Evolutionary conservation across 1,139 yeast species (phyloP), one percentile per base, ranked within the genome.

Genomic region (Yamadazyma membranifaciens): DNA sequence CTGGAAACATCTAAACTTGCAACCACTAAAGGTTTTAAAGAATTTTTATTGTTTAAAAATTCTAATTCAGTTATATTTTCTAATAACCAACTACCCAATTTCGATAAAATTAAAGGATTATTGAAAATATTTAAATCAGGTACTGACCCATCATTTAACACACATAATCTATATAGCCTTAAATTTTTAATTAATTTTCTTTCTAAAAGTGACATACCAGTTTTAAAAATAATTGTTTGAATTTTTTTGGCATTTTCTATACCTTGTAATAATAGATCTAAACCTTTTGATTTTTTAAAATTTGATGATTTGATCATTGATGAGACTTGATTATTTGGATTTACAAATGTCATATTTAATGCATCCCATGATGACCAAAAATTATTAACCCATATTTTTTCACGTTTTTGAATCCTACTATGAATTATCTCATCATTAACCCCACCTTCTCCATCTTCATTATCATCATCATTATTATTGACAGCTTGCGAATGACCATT

Each of bases 331-430:
- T 57, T 33, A 15, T 49, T 44, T 16, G 43, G 41, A 33, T 35
- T 46, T 9, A 48, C 44, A 4, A 48, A 37, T 36, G 72, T 71
- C 58, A 81, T 82, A 44, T 60, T 68, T 38, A 91, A 68, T 1
- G 98, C 88, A 63, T 92, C 98, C 94, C 96, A 94, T 11, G 96
- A 87, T 26, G 81, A 75, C 98, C 98, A 92, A 59, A 94, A 94
- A 57, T 91, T 89, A 40, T 79, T 76, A 3, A 91, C 81, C 95
- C 96, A 92, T 36, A 78, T 74, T 49, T 81, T 77, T 50, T 85
- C 91, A 54, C 81, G 69, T 40, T 66, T 66, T 12, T 64, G 63
- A 25, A 81, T 75, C 41, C 74, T 58, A n/a, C 64, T 59, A 40
- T 65, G 63, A 30, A 76, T 68, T 25, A 62, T 59, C 6, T 58